A percentile compares a stretch with the other conserved stretches of the same genome.
Evolutionary conservation across 805 yeast genomes (phyloP).

Genomic region (Debaryomyces maramus): DNA sequence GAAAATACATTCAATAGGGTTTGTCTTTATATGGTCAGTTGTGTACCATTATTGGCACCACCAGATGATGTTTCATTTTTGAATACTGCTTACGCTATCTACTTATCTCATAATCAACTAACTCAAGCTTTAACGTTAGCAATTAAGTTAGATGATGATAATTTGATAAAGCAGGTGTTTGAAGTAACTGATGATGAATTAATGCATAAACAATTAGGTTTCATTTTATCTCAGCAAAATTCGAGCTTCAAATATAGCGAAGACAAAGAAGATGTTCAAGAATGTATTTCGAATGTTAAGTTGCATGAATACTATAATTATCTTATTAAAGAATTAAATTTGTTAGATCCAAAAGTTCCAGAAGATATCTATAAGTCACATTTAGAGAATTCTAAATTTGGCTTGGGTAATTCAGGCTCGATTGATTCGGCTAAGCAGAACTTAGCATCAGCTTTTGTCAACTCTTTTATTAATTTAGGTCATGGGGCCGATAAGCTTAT

Average conservation of each 20-base stretch:
- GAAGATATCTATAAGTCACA: conserved; percentile 93
- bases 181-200: conserved; percentile 72
- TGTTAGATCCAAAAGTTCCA: conserved; percentile 87
- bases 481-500: conserved; percentile 82
- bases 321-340: conserved; percentile 81
- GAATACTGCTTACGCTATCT: conserved; percentile 84
- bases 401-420: conserved; percentile 54
- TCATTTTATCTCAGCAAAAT: conserved; percentile 84
- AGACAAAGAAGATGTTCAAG: conserved; percentile 69
- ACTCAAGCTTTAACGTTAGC: conserved; percentile 92
- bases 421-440: conserved; percentile 92
- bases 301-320: conserved; percentile 78
- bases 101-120: conserved; percentile 72
- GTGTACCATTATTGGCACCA: conserved; percentile 95
- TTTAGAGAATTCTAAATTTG: conserved; percentile 67
- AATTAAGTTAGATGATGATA: conserved; percentile 81
- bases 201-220: conserved; percentile 86
- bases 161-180: conserved; percentile 75
- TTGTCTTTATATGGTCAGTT: conserved; percentile 89
- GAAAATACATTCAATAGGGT: conserved; percentile 82
- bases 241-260: conserved; percentile 69
- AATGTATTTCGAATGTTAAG: conserved; percentile 76
- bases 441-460: conserved; percentile 91
- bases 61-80: conserved; percentile 88
- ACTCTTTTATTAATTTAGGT: conserved; percentile 88